Base-by-base conservation (phyloP, 495 filamentous ascomycete genomes). In the Bacidia gigantensis region DNA sequence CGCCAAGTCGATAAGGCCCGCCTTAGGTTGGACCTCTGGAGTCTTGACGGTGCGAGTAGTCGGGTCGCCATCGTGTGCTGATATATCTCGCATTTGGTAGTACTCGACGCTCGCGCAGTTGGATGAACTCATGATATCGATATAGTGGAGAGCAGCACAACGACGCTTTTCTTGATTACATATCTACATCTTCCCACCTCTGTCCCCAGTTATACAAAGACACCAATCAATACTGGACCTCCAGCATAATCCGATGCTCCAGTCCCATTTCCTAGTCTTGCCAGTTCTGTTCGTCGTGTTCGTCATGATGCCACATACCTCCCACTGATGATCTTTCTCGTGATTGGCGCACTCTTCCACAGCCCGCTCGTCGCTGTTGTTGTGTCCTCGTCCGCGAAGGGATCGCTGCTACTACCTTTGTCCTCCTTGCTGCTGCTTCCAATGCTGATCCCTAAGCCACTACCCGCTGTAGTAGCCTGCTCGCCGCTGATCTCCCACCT, bases 311-410 rank as follows among this genome's bases (percentile, higher is more conserved):
- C 76, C 57, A 78, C 71, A 65, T 90, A 94, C 68, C 85, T 89
- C 42, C 89, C 89, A 61, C 80, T 84, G 22, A 83, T 71, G 51
- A 95, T 59, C 66, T 82, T 90, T 70, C 79, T 83, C 49, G 78
- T 70, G 0, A 80, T 75, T 20, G 78, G 77, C 39, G 95, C 77
- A 21, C 82, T 78, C 26, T 77, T 81, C 92, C 90, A 97, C 43
- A 63, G 71, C 24, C 69, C 66, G 14, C 68, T 69, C 2, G 71
- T 61, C 22, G 62, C 64, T 22, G 70, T 64, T 23, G 62, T 64
- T 3, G 62, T 60, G 9, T 66, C 71, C 14, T 78, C 80, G 54
- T 86, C 82, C 5, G 83, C 82, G 62, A 87, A 86, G 1, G 83
- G 83, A 61, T 86, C 81, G 17, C 20, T 39, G 32, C 32, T 22